A percentile compares a stretch with the other conserved stretches of the same genome.
Evolutionary conservation across 345 rosid species (phyloP).

Genomic region (Salix dunnii): DNA sequence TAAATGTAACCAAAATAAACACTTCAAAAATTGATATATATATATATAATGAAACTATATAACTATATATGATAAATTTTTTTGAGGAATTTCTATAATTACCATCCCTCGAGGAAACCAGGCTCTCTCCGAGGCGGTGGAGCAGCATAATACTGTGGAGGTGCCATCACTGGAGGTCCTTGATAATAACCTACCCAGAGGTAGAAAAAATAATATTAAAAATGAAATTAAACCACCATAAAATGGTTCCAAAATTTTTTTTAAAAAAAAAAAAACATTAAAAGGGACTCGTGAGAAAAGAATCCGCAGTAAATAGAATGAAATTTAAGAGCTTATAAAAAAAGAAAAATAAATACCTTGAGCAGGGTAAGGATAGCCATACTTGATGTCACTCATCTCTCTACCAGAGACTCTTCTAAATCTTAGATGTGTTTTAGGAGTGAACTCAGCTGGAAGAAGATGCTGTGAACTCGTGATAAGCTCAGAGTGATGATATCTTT

Average conservation of each 20-base stretch:
- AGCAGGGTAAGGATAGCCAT: constrained; percentile 34
- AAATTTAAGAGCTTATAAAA: neutral
- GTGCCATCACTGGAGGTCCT: constrained; percentile 47
- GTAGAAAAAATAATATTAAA: neutral
- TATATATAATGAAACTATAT: no score
- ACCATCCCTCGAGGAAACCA: constrained; percentile 53
- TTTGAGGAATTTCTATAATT: no score
- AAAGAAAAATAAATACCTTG: constrained; percentile 13
- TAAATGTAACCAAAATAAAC: neutral
- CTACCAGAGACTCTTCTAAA: neutral
- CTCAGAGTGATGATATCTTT: no score
- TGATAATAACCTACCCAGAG: constrained; percentile 42
- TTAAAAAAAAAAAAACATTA: no score
- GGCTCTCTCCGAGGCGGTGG: constrained; percentile 29
- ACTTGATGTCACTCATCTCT: constrained; percentile 29
- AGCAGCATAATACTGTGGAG: constrained; percentile 41
- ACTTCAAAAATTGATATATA: neutral
- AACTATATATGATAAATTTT: no score
- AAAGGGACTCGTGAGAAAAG: neutral
- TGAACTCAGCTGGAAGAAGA: neutral
- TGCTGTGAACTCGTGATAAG: neutral
- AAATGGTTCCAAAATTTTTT: no score
- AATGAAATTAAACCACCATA: neutral
- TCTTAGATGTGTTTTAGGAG: neutral
- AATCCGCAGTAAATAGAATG: neutral